Percentiles rank a stretch among this genome's conserved stretches.
phyloP scores from a whole-genome alignment of 805 yeast species.

The Metschnikowia matae region DNA sequence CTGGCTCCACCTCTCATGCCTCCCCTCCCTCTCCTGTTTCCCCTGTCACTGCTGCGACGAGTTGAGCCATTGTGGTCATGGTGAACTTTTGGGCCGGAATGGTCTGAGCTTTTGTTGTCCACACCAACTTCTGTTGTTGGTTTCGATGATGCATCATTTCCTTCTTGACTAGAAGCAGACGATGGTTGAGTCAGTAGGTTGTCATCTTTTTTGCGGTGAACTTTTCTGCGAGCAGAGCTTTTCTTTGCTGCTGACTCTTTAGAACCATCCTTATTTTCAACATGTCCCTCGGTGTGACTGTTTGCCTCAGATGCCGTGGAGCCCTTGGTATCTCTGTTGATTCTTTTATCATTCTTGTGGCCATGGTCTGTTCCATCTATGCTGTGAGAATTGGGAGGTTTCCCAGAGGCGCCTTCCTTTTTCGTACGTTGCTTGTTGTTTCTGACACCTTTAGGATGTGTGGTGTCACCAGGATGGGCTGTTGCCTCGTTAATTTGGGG shows the following conservation, averaged over 20 bases:
- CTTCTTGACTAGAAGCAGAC: neutral
- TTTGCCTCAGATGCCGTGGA: neutral
- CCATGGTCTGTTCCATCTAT: neutral
- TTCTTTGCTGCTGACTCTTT: neutral
- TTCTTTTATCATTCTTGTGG: neutral
- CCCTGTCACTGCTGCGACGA: constrained; percentile 7
- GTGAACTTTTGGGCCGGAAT: neutral
- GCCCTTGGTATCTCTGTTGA: neutral
- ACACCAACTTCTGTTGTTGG: neutral
- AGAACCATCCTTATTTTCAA: neutral
- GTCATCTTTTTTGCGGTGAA: neutral
- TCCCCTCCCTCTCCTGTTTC: constrained; percentile 19
- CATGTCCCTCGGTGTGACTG: neutral
- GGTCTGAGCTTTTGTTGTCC: neutral
- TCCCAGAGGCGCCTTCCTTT: neutral
- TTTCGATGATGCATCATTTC: neutral
- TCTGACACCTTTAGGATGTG: neutral
- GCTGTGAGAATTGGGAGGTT: neutral
- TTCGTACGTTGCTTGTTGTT: neutral
- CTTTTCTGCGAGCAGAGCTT: neutral
- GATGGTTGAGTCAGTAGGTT: neutral
- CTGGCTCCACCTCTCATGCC: constrained; percentile 5
- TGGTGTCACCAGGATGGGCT: neutral
- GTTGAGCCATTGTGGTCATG: neutral
- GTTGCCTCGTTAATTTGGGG: neutral